These are phyloP conservation scores for Suillus brevipes DNA, from an alignment of 768 basidiomycete genomes.

Conservation along the genomic window DNA sequence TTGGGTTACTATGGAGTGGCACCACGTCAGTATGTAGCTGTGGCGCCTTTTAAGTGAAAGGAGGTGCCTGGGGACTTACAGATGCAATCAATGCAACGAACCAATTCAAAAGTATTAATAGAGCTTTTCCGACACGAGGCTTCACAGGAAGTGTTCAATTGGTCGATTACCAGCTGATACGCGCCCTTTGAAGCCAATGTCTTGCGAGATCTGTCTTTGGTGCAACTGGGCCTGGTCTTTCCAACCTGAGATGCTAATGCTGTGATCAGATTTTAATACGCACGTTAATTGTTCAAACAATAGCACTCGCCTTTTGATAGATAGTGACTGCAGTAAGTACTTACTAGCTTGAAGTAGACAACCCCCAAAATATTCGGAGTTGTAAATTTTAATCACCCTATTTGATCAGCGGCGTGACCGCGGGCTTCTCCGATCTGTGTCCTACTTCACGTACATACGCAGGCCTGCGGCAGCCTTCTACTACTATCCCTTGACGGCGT, in stretches of 20 bases:
- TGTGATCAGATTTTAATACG: not conserved
- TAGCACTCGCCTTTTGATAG: not conserved
- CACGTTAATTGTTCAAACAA: not conserved
- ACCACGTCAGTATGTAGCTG: not conserved
- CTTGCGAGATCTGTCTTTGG: not conserved
- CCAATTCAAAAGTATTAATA: not conserved
- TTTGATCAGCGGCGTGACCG: constrained; percentile 34
- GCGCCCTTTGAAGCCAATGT: constrained; percentile 1
- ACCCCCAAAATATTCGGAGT: constrained; percentile 17
- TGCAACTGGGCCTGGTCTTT: not conserved
- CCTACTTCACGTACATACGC: too few relatives aligned
- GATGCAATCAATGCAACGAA: not conserved
- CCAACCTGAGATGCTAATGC: not conserved
- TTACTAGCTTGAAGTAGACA: constrained; percentile 11
- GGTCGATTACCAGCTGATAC: not conserved
- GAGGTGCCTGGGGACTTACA: constrained; percentile 6
- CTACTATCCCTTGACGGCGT: constrained; percentile 67
- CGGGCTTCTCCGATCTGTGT: constrained; percentile 58
- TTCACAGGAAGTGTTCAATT: constrained; percentile 7
- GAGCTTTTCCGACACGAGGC: constrained; percentile 3
- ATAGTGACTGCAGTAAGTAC: not conserved
- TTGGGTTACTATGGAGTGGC: not conserved
- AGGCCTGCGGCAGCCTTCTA: too few relatives aligned
- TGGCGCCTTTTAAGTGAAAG: not conserved
- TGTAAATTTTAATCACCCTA: constrained; percentile 45